Evolutionary conservation across 2,329 filamentous ascomycete genomes (phyloP), one percentile per base, ranked within the genome.

Genomic region (Hirsutella minnesotensis): DNA sequence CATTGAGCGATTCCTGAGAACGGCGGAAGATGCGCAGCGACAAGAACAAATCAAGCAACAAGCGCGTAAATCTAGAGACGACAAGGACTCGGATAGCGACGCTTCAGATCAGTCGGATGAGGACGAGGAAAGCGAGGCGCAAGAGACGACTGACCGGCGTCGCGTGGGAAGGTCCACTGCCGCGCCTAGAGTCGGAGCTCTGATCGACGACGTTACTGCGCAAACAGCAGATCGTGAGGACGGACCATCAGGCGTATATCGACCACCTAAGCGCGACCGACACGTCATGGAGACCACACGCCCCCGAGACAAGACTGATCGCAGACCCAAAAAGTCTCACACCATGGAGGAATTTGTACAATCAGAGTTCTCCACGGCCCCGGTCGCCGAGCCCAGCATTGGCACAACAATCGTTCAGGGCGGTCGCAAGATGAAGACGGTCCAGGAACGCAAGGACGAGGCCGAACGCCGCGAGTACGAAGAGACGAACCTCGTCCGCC

Each of bases 301-400:
- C 45, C 71, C 75, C 39, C 59, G 56, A 20, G 77, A 81, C 47
- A 79, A 79, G 48, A 63, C 67, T 24, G 72, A 79, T 3, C 75
- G 77, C 35, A 71, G 76, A 35, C 75, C 78, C 3, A 72, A 76
- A 47, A 86, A 85, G 57, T 95, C 89, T 0, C 79, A 81, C 38
- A 87, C 88, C 1, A 79, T 98, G 57, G 89, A 96, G 57, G 90
- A 96, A 56, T 98, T 94, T 55, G 79, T 98, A 49, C 79, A 75
- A 40, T 80, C 84, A 16, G 92, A 98, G 62, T 72, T 96, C 46
- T 89, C 87, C 0, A 65, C 74, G 5, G 86, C 86, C 2, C 92
- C 92, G 1, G 64, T 86, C 45, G 86, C 88, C 1, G 77, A 94
- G 59, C 88, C 90, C 43, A 94, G 84, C 52, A 94, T 98, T 53